phyloP scores from a whole-genome alignment of 202 grass and related monocot genomes.

The Zoysia matrella region DNA sequence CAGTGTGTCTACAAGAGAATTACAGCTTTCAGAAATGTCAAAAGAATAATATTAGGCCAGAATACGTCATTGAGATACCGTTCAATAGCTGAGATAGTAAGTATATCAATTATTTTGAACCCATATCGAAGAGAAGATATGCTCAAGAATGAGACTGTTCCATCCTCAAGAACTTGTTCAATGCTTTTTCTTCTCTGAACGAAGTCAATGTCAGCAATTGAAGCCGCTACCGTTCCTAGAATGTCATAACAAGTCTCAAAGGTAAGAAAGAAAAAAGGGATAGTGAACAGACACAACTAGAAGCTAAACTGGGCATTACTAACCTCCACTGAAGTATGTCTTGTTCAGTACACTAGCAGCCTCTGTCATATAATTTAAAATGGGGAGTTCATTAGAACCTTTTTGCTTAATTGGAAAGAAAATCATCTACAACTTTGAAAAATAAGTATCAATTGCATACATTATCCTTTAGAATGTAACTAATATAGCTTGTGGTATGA shows the following conservation, averaged over 20 bases:
- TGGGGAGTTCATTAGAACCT: constrained; percentile 31
- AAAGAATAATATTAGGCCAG: constrained; percentile 15
- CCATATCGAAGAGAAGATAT: constrained; percentile 91
- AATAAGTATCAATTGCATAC: constrained; percentile 12
- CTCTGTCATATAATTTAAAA: constrained; percentile 64
- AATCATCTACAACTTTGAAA: constrained; percentile 2
- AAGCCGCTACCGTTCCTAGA: constrained; percentile 88
- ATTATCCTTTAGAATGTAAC: constrained; percentile 21
- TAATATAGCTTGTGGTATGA: constrained; percentile 25
- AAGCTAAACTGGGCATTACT: constrained; percentile 41
- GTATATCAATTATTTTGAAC: constrained; percentile 72
- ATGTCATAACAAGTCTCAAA: constrained; percentile 43
- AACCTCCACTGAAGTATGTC: constrained; percentile 94
- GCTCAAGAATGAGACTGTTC: constrained; percentile 84
- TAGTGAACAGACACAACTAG: constrained; percentile 10
- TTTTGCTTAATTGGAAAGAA: constrained; percentile 1
- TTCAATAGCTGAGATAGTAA: constrained; percentile 72
- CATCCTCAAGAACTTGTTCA: constrained; percentile 90
- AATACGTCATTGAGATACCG: constrained; percentile 48
- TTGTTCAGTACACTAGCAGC: constrained; percentile 81
- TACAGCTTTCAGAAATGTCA: constrained; percentile 22
- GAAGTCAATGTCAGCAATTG: constrained; percentile 91
- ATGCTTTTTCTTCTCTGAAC: constrained; percentile 78
- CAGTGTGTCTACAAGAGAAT: constrained; percentile 72
- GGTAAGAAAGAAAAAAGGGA: not conserved